A percentile compares a stretch with the other conserved stretches of the same genome.
These are phyloP conservation scores for Cryoendolithus antarcticus DNA, from an alignment of 2,329 filamentous ascomycete genomes.

Conservation along the genomic window DNA sequence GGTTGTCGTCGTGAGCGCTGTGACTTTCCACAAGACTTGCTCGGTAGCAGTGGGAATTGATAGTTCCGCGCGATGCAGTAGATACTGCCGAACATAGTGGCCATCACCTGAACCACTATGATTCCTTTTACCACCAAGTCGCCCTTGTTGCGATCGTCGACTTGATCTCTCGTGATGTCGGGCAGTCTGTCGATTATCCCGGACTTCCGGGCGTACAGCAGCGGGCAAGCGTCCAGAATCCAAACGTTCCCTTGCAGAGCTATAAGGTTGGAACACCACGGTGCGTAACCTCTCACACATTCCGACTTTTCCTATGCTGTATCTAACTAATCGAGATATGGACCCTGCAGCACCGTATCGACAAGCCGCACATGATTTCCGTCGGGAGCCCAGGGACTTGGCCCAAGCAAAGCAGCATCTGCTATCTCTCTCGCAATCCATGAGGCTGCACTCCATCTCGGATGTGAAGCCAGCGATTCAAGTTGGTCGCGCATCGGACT, in stretches of 20 bases:
- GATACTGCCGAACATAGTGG: not conserved
- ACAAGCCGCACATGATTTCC: too few species aligned
- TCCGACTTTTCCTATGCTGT: too few species aligned
- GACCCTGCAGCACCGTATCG: too few species aligned
- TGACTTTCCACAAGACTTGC: not conserved
- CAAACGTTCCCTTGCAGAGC: not conserved
- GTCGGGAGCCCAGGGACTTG: too few species aligned
- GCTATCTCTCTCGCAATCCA: too few species aligned
- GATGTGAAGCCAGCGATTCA: too few species aligned
- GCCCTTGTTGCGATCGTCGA: not conserved
- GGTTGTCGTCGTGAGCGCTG: not conserved
- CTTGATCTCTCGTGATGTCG: not conserved
- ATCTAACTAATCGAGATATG: too few species aligned
- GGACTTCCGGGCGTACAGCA: not conserved
- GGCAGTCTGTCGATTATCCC: not conserved
- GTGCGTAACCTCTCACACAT: not conserved
- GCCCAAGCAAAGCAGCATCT: too few species aligned
- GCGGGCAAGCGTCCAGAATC: not conserved
- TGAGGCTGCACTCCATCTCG: too few species aligned
- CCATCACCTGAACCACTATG: not conserved
- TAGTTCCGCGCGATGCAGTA: not conserved
- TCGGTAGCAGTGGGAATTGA: not conserved
- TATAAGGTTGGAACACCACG: not conserved
- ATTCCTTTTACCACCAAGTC: not conserved
- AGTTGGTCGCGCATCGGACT: too few species aligned